These are phyloP conservation scores for Pseudozyma pruni DNA, from an alignment of 1,284 basidiomycete genomes.

Conservation along the genomic window DNA sequence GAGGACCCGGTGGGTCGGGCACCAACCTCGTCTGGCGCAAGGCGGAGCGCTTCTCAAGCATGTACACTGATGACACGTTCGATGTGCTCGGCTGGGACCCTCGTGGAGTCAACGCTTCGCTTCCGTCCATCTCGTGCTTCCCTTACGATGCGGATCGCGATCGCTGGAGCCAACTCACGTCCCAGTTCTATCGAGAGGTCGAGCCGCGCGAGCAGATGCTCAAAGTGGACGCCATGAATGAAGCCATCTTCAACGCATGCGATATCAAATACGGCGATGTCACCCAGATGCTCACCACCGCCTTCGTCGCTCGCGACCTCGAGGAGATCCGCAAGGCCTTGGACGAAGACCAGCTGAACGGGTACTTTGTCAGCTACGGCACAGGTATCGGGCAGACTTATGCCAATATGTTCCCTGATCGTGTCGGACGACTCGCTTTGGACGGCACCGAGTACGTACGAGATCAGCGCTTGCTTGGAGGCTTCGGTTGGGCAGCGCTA, in stretches of 20 bases:
- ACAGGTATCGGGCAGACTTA: slow-evolving; percentile 46
- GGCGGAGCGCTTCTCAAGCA: slow-evolving; percentile 4
- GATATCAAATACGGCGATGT: slow-evolving; percentile 26
- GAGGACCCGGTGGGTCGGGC: slow-evolving; percentile 45
- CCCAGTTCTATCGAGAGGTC: slow-evolving; percentile 7
- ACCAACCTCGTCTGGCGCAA: slow-evolving; percentile 24
- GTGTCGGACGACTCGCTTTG: slow-evolving; percentile 28
- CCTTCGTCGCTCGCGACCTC: slow-evolving; percentile 39
- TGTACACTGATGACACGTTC: slow-evolving; percentile 22
- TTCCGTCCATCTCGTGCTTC: slow-evolving; percentile 37
- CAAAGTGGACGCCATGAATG: slow-evolving; percentile 18
- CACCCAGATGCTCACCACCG: slow-evolving; percentile 30
- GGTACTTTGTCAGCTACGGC: slow-evolving; percentile 46
- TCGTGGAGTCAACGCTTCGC: slow-evolving; percentile 33
- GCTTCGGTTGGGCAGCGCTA: slow-evolving; percentile 34
- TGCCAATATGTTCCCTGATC: slow-evolving; percentile 41
- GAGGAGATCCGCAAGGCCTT: slow-evolving; percentile 42
- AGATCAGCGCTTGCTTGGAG: slow-evolving; percentile 28
- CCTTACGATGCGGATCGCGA: slow-evolving; percentile 47
- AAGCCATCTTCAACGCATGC: slow-evolving; percentile 34
- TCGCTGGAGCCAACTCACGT: slow-evolving; percentile 22
- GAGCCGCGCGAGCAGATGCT: slow-evolving; percentile 7
- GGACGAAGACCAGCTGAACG: slow-evolving; percentile 20
- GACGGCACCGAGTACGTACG: slow-evolving; percentile 45
- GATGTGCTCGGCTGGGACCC: slow-evolving; percentile 50